phyloP scores from a whole-genome alignment of 2,329 filamentous ascomycete species.

The Lasiodiplodia theobromae region DNA sequence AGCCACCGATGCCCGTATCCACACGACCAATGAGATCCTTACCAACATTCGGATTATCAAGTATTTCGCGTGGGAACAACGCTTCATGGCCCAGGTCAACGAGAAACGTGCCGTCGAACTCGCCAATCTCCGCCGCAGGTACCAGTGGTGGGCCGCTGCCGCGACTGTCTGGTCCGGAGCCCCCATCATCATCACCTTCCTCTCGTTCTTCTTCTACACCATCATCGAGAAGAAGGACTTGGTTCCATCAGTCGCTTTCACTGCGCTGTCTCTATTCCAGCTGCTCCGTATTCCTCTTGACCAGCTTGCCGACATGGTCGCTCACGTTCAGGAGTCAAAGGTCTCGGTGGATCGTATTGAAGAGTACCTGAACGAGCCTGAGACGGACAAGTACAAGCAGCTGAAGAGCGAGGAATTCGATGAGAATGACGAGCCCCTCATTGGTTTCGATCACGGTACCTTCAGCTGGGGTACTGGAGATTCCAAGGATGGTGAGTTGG shows the following conservation, averaged over 20 bases:
- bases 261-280: constrained; percentile 93
- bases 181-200: constrained; percentile 92
- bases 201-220: constrained; percentile 94
- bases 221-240: constrained; percentile 86
- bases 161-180: constrained; percentile 97
- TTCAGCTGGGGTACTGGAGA: constrained; percentile 81
- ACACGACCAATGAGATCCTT: constrained; percentile 94
- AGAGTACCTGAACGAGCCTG: constrained; percentile 89
- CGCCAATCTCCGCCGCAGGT: constrained; percentile 77
- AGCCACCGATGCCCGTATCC: constrained; percentile 93
- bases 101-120: constrained; percentile 86
- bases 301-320: constrained; percentile 97
- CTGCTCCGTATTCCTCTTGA: constrained; percentile 92
- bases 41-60: constrained; percentile 99
- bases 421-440: constrained; percentile 72
- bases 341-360: constrained; percentile 97
- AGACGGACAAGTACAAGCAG: constrained; percentile 94
- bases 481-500: constrained; percentile 61
- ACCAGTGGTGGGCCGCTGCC: constrained; percentile 88
- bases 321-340: constrained; percentile 96
- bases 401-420: constrained; percentile 74
- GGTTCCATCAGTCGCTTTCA: constrained; percentile 93
- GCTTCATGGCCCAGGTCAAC: constrained; percentile 84
- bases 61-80: constrained; percentile 97
- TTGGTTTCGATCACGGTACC: constrained; percentile 84